A percentile compares a stretch with the other conserved stretches of the same genome.
Conservation (phyloP, 768 basidiomycete species). For the Dioszegia aurantiaca region DNA sequence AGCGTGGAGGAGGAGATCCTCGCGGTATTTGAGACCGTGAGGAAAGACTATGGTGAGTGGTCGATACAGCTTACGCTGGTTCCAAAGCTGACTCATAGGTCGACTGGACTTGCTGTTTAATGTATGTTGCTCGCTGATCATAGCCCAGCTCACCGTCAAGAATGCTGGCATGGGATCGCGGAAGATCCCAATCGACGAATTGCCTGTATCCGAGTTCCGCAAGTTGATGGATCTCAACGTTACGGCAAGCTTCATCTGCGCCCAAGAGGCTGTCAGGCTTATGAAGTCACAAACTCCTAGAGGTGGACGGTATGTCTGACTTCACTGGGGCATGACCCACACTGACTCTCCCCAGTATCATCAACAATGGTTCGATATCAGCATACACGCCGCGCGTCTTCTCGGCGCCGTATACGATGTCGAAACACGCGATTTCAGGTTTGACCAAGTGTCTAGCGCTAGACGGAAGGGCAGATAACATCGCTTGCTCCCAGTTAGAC, state of each 20-base stretch:
- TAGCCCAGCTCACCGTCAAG: conserved; percentile 50
- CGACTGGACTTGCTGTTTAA: conserved; percentile 69
- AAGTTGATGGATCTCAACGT: conserved; percentile 67
- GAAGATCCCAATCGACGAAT: conserved; percentile 58
- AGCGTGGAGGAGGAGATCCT: conserved; percentile 62
- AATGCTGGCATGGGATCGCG: conserved; percentile 67
- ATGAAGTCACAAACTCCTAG: conserved; percentile 70
- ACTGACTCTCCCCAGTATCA: conserved; percentile 57
- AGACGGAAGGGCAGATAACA: conserved; percentile 69
- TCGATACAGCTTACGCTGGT: too few relatives aligned
- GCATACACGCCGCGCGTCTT: conserved; percentile 40
- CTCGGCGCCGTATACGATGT: conserved; percentile 62
- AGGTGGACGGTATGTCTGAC: conserved; percentile 57
- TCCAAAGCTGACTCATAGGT: conserved; percentile 24
- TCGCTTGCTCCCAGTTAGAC: conserved; percentile 75
- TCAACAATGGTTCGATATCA: conserved; percentile 66
- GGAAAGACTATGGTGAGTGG: conserved; percentile 58
- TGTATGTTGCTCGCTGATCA: conserved; percentile 53
- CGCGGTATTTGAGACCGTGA: conserved; percentile 59
- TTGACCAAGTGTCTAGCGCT: conserved; percentile 72
- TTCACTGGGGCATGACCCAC: background rate
- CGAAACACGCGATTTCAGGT: conserved; percentile 74
- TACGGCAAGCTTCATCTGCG: conserved; percentile 69
- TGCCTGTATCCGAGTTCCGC: conserved; percentile 54
- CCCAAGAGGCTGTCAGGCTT: conserved; percentile 66